These are phyloP conservation scores for Fusarium neocosmosporiellum DNA, from an alignment of 2,329 filamentous ascomycete genomes.

Conservation along the genomic window DNA sequence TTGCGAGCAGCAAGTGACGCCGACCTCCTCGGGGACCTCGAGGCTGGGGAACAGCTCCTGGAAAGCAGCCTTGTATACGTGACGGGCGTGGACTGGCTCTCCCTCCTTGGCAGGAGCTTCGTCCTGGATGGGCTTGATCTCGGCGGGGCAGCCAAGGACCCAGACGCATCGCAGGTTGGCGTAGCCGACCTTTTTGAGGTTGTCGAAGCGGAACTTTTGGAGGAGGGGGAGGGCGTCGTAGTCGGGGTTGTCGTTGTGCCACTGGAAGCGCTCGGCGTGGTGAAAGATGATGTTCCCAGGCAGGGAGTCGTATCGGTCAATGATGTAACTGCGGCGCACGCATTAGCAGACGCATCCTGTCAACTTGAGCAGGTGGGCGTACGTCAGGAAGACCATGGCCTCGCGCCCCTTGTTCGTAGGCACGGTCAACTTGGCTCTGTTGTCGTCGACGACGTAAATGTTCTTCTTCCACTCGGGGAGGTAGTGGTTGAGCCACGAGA, in stretches of 20 bases:
- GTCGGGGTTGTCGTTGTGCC: conserved; percentile 65
- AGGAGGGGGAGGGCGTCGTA: conserved; percentile 66
- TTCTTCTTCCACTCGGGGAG: conserved; percentile 61
- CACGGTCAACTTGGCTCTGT: conserved; percentile 59
- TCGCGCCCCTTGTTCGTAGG: conserved; percentile 63
- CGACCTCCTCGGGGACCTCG: conserved; percentile 61
- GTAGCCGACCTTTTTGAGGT: conserved; percentile 66
- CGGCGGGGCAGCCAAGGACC: conserved; percentile 65
- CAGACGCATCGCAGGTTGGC: conserved; percentile 71
- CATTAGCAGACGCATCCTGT: conserved; percentile 6
- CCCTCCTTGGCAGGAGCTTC: conserved; percentile 48
- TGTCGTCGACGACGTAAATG: conserved; percentile 66
- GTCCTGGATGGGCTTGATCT: conserved; percentile 56
- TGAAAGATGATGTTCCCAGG: conserved; percentile 59
- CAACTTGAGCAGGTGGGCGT: conserved; percentile 9
- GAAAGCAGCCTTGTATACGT: conserved; percentile 56
- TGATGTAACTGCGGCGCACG: conserved; percentile 54
- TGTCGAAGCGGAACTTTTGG: conserved; percentile 58
- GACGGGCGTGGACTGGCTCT: conserved; percentile 53
- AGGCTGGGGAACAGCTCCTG: conserved; percentile 54
- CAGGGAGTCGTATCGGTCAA: conserved; percentile 60
- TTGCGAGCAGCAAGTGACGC: conserved; percentile 72
- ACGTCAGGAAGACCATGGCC: conserved; percentile 65
- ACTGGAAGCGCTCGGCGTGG: conserved; percentile 60
- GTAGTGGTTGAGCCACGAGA: conserved; percentile 55